Evolutionary conservation across 495 filamentous ascomycete genomes (phyloP), one percentile per base, ranked within the genome.

Genomic region (Xylaria curta): DNA sequence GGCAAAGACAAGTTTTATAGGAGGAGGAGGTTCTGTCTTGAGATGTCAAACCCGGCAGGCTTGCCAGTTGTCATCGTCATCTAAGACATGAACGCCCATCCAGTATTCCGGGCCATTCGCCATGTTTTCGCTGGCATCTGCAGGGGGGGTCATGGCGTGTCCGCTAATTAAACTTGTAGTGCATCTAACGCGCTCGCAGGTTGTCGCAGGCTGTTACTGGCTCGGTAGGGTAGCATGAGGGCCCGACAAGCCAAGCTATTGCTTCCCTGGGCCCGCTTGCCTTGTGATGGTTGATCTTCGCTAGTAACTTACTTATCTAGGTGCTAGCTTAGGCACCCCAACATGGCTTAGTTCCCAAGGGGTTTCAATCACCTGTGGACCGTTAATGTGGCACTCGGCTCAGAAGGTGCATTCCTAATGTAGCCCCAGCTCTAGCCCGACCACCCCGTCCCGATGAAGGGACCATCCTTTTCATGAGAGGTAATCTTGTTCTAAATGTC

Each of bases 351-450:
- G 24, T 54, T 9, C 21, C 33, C n/a, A 36, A 21, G 15, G 38
- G 58, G 66, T 21, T 69, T 21, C 38, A 26, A 59, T 36, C 49
- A 8, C 31, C 66, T 60, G 38, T 47, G 66, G 51, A 24, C 53
- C 53, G 53, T 42, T 47, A 7, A 21, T 68, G 51, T 68, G 66
- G 66, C 66, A 10, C 66, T 42, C 21, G 53, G 38, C 33, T 47
- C 53, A 49, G 38, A 42, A 42, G 38, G 56, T 31, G 24, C 46
- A 53, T 54, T 36, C 24, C 24, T 60, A 60, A 38, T 60, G 58
- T 6, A 60, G 33, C 17, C 24, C 58, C 17, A 33, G 54, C 54
- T 21, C 58, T 10, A 33, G 17, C 33, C 58, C 33, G 58, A 21
- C 58, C 58, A 38, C 33, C 58, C 58, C 58, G 38, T 60, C 33